Conservation (phyloP, 2,329 filamentous ascomycete genomes). For the Sarocladium kiliense region DNA sequence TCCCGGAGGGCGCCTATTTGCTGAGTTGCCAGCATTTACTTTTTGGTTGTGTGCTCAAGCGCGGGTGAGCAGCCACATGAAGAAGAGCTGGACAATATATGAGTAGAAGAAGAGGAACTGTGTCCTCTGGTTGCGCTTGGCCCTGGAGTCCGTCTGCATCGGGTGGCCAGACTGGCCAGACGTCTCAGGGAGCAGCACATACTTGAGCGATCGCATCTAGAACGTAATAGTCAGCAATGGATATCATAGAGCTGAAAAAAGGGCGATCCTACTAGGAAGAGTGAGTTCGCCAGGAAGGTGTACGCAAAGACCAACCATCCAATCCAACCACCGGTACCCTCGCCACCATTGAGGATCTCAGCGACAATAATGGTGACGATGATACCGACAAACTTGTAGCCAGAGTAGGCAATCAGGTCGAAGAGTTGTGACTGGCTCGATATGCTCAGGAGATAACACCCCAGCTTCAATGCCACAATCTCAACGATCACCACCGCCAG, state of each 20-base stretch:
- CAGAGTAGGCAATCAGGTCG: slow-evolving; percentile 91
- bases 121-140: slow-evolving; percentile 80
- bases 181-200: slow-evolving; percentile 87
- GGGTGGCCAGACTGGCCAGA: slow-evolving; percentile 59
- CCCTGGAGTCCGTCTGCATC: slow-evolving; percentile 68
- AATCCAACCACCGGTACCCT: slow-evolving; percentile 80
- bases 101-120: slow-evolving; percentile 94
- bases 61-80: slow-evolving; percentile 74
- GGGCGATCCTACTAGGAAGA: slow-evolving; percentile 70
- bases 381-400: slow-evolving; percentile 98
- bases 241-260: background rate
- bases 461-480: slow-evolving; percentile 84
- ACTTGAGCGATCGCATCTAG: slow-evolving; percentile 89
- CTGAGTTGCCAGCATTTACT: background rate
- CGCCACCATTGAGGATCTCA: slow-evolving; percentile 71
- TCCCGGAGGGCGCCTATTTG: background rate
- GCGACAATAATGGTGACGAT: slow-evolving; percentile 81
- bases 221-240: background rate
- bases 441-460: slow-evolving; percentile 90
- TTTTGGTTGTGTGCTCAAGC: slow-evolving; percentile 21
- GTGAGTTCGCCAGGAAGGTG: slow-evolving; percentile 87
- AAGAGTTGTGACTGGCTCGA: slow-evolving; percentile 90
- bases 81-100: slow-evolving; percentile 86
- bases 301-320: slow-evolving; percentile 89
- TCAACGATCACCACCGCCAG: slow-evolving; percentile 80